Evolutionary conservation across 2,329 filamentous ascomycete genomes (phyloP).

Genomic region (Fusarium hostae): DNA sequence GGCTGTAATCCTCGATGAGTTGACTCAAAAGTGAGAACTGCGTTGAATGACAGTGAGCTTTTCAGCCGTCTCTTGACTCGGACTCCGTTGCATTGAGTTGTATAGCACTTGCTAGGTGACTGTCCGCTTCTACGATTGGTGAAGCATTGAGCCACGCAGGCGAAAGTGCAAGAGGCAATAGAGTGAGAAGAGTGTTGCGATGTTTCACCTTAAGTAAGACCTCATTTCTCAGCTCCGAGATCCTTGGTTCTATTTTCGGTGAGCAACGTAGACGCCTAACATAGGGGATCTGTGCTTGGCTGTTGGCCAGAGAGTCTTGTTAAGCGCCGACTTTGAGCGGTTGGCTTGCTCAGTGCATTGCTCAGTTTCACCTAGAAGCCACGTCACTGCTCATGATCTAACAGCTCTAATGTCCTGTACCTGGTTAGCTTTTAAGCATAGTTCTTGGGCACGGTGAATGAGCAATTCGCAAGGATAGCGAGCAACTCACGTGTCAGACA

Average conservation of each 20-base stretch:
- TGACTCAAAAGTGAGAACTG: not conserved
- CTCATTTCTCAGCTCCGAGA: accelerated
- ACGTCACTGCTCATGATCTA: not conserved
- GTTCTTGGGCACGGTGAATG: not conserved
- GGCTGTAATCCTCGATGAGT: not conserved
- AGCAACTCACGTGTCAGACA: not conserved
- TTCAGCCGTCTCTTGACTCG: no score
- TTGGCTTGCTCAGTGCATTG: not conserved
- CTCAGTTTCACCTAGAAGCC: accelerated
- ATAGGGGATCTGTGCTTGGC: accelerated
- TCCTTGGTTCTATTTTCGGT: not conserved
- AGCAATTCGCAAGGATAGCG: not conserved
- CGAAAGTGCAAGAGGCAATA: not conserved
- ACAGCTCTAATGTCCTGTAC: accelerated
- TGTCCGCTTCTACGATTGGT: accelerated
- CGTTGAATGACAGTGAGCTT: accelerated
- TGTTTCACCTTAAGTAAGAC: no score
- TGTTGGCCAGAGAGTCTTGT: not conserved
- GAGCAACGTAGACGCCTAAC: accelerated
- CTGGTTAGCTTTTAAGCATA: accelerated
- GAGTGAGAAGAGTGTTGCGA: not conserved
- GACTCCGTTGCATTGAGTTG: accelerated
- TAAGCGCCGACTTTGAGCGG: not conserved
- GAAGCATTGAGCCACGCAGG: accelerated
- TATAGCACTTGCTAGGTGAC: accelerated